phyloP scores from a whole-genome alignment of 257 asterid species.

The Rubia yunnanensis region DNA sequence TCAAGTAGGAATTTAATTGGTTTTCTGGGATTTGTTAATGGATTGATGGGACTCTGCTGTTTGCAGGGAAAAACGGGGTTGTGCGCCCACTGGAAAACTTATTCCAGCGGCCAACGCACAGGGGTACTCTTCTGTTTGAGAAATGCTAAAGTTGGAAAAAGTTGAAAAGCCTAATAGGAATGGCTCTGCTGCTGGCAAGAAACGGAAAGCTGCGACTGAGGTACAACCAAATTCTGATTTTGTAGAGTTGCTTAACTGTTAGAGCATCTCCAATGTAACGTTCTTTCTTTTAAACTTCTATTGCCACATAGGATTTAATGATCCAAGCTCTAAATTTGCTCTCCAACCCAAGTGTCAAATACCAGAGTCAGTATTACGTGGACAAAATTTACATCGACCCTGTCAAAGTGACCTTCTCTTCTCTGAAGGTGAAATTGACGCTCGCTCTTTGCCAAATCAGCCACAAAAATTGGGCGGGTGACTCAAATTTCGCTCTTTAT shows the following conservation, averaged over 20 bases:
- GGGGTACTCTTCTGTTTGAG: conserved; percentile 17
- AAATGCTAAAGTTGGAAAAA: conserved; percentile 10
- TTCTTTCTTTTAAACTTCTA: too few species aligned
- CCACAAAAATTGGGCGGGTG: too few species aligned
- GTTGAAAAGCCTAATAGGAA: neutral
- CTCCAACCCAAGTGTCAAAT: too few species aligned
- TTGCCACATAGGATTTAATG: too few species aligned
- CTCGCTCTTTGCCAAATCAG: too few species aligned
- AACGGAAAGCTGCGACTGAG: conserved; percentile 1
- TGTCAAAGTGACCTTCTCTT: too few species aligned
- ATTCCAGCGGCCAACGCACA: conserved; percentile 7
- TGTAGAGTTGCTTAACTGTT: neutral
- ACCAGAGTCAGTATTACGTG: too few species aligned
- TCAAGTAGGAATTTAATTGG: neutral
- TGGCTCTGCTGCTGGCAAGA: neutral
- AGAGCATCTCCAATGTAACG: too few species aligned
- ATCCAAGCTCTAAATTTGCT: too few species aligned
- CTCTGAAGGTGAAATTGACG: too few species aligned
- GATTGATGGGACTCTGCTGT: neutral
- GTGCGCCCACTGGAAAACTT: conserved; percentile 11
- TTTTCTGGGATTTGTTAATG: neutral
- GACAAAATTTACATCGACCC: too few species aligned
- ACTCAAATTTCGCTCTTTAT: too few species aligned
- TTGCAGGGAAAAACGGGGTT: conserved; percentile 16
- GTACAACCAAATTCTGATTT: neutral